Base-by-base conservation (phyloP, 352 stramenopile species). In the Blastocystis sp. region DNA sequence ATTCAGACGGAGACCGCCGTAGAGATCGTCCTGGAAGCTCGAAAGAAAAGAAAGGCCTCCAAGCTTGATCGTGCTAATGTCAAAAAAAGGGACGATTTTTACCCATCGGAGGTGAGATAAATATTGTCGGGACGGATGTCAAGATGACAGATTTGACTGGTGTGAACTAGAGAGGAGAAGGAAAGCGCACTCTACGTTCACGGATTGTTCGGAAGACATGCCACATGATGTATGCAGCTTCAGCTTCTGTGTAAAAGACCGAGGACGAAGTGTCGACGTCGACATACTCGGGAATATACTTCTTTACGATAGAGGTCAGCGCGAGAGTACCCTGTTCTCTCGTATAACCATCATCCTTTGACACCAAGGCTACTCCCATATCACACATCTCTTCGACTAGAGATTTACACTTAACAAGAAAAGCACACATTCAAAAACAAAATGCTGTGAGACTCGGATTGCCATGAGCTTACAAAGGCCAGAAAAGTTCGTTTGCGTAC, bases 51-150 rank as follows among this genome's bases (percentile, higher is more conserved):
- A 84, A 20, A 84, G 56, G 3, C 73, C 73, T 11, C 73, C 73
- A 29, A 84, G 43, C 26, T 84, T 84, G 20, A 84, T 37, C 7
- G 64, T 55, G 34, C 73, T 84, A 84, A 64, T 80, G 15, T 66
- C n/a, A 20, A 41, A 29, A 59, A 41, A 7, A 20, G 62, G 62
- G 18, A 41, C 3, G 8, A 29, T 18, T 29, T 13, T 50, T 53
- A 84, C 73, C 73, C 73, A 53, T 50, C 6, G 3, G 73, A 84
- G 4, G 47, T 66, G 8, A 84, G 34, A 11, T 54, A 68, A 26
- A 84, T 64, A 34, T 66, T 66, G 56, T 84, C 73, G 37, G 73
- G 73, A 47, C 73, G 73, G 47, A 84, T 64, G 29, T 84, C 73
- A 8, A 84, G 50, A 45, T 84, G 73, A 37, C 73, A 84, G 9